Conservation (phyloP, 2,329 filamentous ascomycete genomes). For the Neophaeococcomyces aloes region DNA sequence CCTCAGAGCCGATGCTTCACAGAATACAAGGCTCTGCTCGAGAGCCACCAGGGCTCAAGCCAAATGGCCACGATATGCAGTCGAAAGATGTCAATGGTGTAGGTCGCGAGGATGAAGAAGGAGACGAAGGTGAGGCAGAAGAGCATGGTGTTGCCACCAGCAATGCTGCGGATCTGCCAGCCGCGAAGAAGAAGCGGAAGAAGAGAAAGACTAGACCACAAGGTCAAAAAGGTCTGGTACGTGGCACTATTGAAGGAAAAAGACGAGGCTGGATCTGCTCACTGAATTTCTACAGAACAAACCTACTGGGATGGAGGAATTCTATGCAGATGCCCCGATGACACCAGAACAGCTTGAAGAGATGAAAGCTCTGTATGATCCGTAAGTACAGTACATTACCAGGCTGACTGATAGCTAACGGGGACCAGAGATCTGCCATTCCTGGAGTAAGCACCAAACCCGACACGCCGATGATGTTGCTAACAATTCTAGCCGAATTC, state of each 20-base stretch:
- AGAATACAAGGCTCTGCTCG: background rate
- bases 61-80: background rate
- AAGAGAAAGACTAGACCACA: conserved; percentile 29
- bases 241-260: conserved; percentile 8
- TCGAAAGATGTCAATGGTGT: background rate
- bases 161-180: conserved; percentile 8
- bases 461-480: conserved; percentile 11
- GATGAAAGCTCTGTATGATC: conserved; percentile 59
- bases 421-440: conserved; percentile 42
- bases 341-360: conserved; percentile 57
- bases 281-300: conserved; percentile 26
- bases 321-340: conserved; percentile 67
- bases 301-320: conserved; percentile 66
- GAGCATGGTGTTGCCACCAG: conserved; percentile 11
- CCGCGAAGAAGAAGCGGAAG: conserved; percentile 25
- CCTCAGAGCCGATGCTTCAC: background rate
- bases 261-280: no score
- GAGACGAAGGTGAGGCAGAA: conserved; percentile 4
- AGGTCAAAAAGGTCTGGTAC: conserved; percentile 29
- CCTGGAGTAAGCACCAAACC: conserved; percentile 40
- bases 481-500: conserved; percentile 53
- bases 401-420: conserved; percentile 10
- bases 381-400: conserved; percentile 35
- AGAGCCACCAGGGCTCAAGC: background rate
- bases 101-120: conserved; percentile 3